phyloP scores from a whole-genome alignment of 176 grass and related monocot species.

The Eremochloa ophiuroides region DNA sequence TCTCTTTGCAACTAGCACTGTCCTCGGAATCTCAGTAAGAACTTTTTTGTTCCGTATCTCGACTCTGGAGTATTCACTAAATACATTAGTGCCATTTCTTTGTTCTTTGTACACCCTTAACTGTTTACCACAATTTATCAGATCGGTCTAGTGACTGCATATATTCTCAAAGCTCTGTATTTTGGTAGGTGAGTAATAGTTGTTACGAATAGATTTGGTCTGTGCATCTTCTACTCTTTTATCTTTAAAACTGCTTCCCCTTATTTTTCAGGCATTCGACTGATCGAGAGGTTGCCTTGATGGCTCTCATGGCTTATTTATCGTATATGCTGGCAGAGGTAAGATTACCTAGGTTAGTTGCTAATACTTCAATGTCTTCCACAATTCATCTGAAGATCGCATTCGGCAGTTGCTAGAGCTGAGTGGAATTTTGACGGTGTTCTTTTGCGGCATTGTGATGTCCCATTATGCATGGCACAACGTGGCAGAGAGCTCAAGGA shows the following conservation, averaged over 20 bases:
- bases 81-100: neutral
- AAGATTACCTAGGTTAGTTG: neutral
- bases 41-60: constrained; percentile 2
- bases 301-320: constrained; percentile 90
- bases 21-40: constrained; percentile 76
- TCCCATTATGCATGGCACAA: constrained; percentile 98
- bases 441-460: constrained; percentile 92
- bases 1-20: constrained; percentile 65
- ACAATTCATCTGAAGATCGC: neutral
- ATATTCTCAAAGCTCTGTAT: constrained; percentile 81
- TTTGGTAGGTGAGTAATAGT: constrained; percentile 72
- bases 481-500: constrained; percentile 76
- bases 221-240: neutral
- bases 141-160: constrained; percentile 83
- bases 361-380: neutral
- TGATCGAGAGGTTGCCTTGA: constrained; percentile 83
- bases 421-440: constrained; percentile 90
- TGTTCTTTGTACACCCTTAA: neutral
- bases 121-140: constrained; percentile 33
- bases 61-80: neutral
- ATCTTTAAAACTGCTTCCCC: neutral
- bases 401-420: constrained; percentile 49
- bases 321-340: constrained; percentile 96
- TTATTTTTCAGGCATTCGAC: constrained; percentile 78
- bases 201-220: neutral